A percentile compares a stretch with the other conserved stretches of the same genome.
Evolutionary conservation across 108 stramenopile genomes (phyloP).

Genomic region (Chaetoceros muelleri): DNA sequence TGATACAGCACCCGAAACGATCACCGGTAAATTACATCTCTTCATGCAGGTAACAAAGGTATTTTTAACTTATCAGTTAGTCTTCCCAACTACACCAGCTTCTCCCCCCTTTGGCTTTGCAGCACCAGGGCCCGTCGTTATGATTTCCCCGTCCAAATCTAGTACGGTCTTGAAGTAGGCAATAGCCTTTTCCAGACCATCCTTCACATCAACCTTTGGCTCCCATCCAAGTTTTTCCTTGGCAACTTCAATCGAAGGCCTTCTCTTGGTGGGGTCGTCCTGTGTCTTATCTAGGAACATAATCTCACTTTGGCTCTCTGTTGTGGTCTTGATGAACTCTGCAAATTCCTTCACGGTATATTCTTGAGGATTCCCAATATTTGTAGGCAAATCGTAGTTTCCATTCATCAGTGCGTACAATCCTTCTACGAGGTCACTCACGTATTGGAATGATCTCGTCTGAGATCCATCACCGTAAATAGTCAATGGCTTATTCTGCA

Average conservation of each 20-base stretch:
- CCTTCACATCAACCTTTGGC: conserved; percentile 74
- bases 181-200: conserved; percentile 88
- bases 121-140: too few relatives aligned
- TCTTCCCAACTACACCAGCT: too few relatives aligned
- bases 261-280: conserved; percentile 92
- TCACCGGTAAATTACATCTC: too few relatives aligned
- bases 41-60: too few relatives aligned
- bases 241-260: conserved; percentile 92
- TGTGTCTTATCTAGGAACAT: conserved; percentile 51
- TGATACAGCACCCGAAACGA: too few relatives aligned
- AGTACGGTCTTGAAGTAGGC: conserved; percentile 85
- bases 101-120: too few relatives aligned
- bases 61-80: too few relatives aligned
- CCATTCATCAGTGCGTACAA: conserved; percentile 95
- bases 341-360: conserved; percentile 93
- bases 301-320: conserved; percentile 59
- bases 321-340: conserved; percentile 62
- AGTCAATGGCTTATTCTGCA: conserved; percentile 91
- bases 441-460: conserved; percentile 98
- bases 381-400: conserved; percentile 84
- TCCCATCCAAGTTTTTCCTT: conserved; percentile 86
- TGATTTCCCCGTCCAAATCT: conserved; percentile 75
- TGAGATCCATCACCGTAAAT: conserved; percentile 95
- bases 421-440: conserved; percentile 95
- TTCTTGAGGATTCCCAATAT: conserved; percentile 98